These are phyloP conservation scores for Xylaria flabelliformis DNA, from an alignment of 495 filamentous ascomycete species.

Conservation along the genomic window DNA sequence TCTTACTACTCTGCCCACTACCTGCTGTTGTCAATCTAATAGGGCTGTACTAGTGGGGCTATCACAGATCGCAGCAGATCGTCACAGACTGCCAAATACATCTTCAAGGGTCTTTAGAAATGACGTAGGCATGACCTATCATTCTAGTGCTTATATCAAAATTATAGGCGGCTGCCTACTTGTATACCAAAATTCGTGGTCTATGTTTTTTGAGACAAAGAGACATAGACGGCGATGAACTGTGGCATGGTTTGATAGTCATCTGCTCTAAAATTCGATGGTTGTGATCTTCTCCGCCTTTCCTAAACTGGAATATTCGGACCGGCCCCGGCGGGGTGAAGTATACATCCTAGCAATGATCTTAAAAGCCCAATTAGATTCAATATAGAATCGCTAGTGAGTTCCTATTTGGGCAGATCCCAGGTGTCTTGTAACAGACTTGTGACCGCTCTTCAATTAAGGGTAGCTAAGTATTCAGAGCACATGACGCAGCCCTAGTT, in stretches of 20 bases:
- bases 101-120: background rate
- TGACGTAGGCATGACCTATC: background rate
- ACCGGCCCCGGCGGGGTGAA: background rate
- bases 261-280: background rate
- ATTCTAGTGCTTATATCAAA: background rate
- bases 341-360: background rate
- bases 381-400: background rate
- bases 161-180: background rate
- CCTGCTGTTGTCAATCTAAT: background rate
- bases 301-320: background rate
- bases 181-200: background rate
- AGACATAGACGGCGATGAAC: no score
- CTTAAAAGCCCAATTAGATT: background rate
- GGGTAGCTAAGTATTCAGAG: no score
- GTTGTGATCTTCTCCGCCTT: background rate
- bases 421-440: background rate
- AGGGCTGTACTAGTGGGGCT: background rate
- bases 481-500: background rate
- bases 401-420: background rate
- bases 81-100: background rate
- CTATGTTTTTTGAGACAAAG: background rate
- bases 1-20: background rate
- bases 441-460: background rate
- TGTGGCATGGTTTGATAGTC: no score
- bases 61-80: background rate